Evolutionary conservation across 2,329 filamentous ascomycete genomes (phyloP).

Genomic region (Paecilomyces fulvus): DNA sequence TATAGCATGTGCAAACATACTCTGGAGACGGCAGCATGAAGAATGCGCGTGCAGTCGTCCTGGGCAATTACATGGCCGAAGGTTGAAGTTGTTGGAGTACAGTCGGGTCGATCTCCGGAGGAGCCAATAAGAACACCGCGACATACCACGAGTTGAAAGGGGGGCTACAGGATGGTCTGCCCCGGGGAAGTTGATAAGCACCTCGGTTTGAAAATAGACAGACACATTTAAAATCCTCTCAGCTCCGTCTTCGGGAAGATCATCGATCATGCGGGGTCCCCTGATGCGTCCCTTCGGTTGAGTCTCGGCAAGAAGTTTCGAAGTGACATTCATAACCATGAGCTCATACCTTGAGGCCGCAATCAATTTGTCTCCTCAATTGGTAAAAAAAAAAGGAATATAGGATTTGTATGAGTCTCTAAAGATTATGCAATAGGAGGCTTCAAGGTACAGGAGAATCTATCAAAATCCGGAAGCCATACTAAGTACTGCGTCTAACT

Average conservation of each 20-base stretch:
- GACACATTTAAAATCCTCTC: background rate
- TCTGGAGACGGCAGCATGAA: background rate
- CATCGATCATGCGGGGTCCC: background rate
- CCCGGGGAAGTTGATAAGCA: background rate
- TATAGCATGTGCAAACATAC: conserved; percentile 12
- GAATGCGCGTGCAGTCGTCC: background rate
- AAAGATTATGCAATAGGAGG: no score
- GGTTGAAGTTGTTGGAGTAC: background rate
- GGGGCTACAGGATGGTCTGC: background rate
- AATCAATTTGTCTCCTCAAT: no score
- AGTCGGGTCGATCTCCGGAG: background rate
- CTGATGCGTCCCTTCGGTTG: background rate
- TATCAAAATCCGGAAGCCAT: no score
- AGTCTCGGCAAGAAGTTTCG: conserved; percentile 1
- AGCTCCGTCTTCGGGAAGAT: background rate
- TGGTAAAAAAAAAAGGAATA: background rate
- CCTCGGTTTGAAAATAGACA: background rate
- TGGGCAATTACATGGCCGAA: background rate
- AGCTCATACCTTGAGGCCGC: no score
- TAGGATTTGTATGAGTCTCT: no score
- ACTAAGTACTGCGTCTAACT: no score
- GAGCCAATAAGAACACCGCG: background rate
- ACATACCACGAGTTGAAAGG: background rate
- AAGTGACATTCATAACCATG: no score
- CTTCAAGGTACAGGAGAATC: no score